Conservation (phyloP, 2,329 filamentous ascomycete genomes). For the Verticillium nonalfalfae region DNA sequence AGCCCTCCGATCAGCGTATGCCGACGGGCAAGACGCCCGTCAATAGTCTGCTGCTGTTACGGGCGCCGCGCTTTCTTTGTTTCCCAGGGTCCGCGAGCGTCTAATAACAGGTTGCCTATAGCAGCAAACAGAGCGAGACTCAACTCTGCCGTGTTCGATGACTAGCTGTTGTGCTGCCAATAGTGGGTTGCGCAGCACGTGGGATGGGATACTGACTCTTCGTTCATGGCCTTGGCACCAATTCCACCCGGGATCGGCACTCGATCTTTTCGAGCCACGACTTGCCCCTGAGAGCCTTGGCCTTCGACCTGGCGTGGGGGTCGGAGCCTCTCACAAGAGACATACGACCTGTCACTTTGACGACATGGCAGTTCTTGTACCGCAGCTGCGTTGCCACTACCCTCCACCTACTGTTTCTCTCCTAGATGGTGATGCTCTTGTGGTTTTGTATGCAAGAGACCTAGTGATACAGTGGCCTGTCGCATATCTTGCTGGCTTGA, state of each 20-base stretch:
- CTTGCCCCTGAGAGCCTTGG: background rate
- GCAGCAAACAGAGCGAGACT: background rate
- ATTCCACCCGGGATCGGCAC: background rate
- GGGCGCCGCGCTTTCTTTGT: background rate
- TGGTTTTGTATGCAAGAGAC: too few species aligned
- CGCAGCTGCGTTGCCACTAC: background rate
- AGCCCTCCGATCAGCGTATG: background rate
- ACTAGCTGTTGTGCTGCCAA: background rate
- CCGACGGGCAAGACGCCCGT: background rate
- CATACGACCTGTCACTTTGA: too few species aligned
- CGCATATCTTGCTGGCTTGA: too few species aligned
- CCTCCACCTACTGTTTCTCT: too few species aligned
- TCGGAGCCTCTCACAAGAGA: background rate
- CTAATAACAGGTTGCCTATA: background rate
- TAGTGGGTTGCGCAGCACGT: background rate
- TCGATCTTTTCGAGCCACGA: background rate
- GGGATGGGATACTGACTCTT: background rate
- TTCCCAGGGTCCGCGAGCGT: background rate
- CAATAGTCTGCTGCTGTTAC: background rate
- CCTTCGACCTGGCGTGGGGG: background rate
- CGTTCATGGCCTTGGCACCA: background rate
- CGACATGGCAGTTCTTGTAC: background rate
- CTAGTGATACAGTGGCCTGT: too few species aligned
- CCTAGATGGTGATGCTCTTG: too few species aligned
- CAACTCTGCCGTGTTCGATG: background rate